phyloP scores from a whole-genome alignment of 768 basidiomycete species.

The Kwoniella bestiolae region DNA sequence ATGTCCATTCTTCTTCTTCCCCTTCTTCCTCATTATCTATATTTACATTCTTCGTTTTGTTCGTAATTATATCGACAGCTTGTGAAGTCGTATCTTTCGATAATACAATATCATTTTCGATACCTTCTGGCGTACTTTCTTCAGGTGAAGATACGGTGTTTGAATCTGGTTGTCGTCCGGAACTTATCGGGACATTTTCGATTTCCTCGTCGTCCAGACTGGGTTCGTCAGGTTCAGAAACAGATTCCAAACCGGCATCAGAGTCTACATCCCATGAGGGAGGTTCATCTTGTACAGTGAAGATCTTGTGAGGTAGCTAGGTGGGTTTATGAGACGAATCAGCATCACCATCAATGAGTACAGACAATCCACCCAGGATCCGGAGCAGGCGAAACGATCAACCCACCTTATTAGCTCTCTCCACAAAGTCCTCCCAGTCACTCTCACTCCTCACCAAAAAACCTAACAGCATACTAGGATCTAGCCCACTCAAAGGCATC shows the following conservation, averaged over 20 bases:
- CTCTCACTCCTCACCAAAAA: conserved; percentile 80
- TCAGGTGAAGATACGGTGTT: not conserved
- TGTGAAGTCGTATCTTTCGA: conserved; percentile 20
- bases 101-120: conserved; percentile 8
- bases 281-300: conserved; percentile 84
- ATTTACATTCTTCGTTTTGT: not conserved
- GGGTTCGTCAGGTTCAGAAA: conserved; percentile 65
- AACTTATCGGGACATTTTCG: conserved; percentile 1
- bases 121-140: too few relatives aligned
- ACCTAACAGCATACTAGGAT: conserved; percentile 96
- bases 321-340: conserved; percentile 2
- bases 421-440: conserved; percentile 83
- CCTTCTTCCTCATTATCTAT: conserved; percentile 2
- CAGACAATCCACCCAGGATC: too few relatives aligned
- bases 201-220: conserved; percentile 21
- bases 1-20: conserved; percentile 18
- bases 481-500: conserved; percentile 86
- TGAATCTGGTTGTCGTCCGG: not conserved
- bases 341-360: conserved; percentile 7
- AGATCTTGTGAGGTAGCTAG: conserved; percentile 69
- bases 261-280: conserved; percentile 74
- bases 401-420: conserved; percentile 73
- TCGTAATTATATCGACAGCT: conserved; percentile 16
- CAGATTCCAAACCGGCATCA: conserved; percentile 74
- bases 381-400: not conserved